A percentile compares a stretch with the other conserved stretches of the same genome.
phyloP scores from a whole-genome alignment of 176 grass and related monocot species.

The Carex littledalei region DNA sequence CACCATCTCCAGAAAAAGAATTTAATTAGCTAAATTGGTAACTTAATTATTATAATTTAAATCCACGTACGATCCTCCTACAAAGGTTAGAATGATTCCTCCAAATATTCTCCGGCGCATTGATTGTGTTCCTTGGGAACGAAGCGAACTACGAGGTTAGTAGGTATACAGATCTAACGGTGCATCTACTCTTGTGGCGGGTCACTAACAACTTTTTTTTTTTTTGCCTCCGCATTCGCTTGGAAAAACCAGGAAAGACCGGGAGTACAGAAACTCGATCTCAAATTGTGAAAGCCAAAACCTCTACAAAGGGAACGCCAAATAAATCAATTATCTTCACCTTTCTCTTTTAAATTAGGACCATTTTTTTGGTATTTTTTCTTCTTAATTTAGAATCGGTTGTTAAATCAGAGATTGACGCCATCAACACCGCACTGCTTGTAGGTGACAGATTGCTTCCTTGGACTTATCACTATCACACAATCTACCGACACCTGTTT shows the following conservation, averaged over 20 bases:
- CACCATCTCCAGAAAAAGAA: neutral
- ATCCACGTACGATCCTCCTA: slow-evolving; percentile 1
- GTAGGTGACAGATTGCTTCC: slow-evolving; percentile 82
- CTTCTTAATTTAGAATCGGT: neutral
- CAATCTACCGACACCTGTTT: slow-evolving; percentile 91
- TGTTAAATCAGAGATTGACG: slow-evolving; percentile 56
- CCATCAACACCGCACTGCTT: slow-evolving; percentile 97
- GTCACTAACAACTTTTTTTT: neutral
- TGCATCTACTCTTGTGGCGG: neutral
- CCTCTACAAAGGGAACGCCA: neutral
- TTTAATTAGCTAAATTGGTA: neutral
- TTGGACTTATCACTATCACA: slow-evolving; percentile 88
- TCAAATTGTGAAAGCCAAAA: neutral
- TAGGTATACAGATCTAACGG: neutral
- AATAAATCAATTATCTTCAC: neutral
- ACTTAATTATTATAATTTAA: slow-evolving; percentile 10
- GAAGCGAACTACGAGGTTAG: neutral
- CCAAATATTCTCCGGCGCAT: slow-evolving; percentile 9
- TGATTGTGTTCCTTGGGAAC: slow-evolving; percentile 1
- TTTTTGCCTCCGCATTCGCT: neutral
- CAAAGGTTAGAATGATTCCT: slow-evolving; percentile 10
- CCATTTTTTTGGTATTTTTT: neutral
- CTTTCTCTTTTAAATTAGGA: neutral
- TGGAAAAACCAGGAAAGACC: too few species aligned
- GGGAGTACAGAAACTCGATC: too few species aligned